Evolutionary conservation across 169 alveolate genomes (phyloP), one percentile per base, ranked within the genome.

Genomic region (Toxoplasma gondii): DNA sequence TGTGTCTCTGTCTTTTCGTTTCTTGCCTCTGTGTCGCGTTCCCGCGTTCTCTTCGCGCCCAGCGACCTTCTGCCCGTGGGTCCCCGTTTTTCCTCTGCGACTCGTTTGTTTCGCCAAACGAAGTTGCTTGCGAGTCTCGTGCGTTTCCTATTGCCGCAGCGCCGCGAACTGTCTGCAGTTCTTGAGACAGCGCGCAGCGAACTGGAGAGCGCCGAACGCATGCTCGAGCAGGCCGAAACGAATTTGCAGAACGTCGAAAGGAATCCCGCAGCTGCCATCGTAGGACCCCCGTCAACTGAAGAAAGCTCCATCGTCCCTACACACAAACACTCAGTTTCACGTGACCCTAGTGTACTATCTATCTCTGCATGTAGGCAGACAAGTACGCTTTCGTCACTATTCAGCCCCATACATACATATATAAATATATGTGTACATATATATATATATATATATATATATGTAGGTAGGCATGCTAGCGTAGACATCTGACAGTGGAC

Each of bases 161-260:
- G 94, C 87, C 84, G 94, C n/a, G 94, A 92, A 41, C 53, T 92
- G 87, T 67, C 43, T 2, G 94, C 94, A 27, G 94, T 92, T 64
- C 43, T 92, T 83, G 94, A 92, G 86, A 54, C 94, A 1, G 94
- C 94, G 22, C 64, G 92, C 39, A 86, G 78, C 19, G 94, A 92
- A 31, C 78, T 92, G 36, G 94, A 92, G 70, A 49, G 92, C 38
- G 88, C 86, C 43, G 93, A 95, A 54, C 80, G 92, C 34, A 98
- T 58, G 95, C 93, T 94, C 44, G 92, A 92, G 78, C 94, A 92
- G 53, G 94, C 94, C 54, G 92, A 82, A 45, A 29, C 88, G 19
- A 88, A 92, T 38, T 74, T 92, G 24, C 80, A 88, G 53, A 34
- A 41, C 38, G 22, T 92, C 29, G 70, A 88, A 22, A 22, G 70